Percentiles rank a stretch among this genome's conserved stretches.
Conservation (phyloP, 129 eudicot species). For the Flaveria bidentis region DNA sequence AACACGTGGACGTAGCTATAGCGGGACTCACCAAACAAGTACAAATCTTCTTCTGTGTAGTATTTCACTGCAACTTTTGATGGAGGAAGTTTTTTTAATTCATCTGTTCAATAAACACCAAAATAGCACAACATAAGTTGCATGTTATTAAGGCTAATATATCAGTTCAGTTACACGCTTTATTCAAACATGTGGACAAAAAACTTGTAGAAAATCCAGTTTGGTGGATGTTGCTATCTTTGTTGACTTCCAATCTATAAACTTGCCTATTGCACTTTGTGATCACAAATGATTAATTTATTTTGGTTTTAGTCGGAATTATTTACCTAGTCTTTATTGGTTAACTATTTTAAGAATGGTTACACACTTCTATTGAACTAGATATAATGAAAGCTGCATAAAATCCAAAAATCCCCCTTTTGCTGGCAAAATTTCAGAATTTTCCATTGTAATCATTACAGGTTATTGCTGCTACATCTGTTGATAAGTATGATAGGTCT, state of each 20-base stretch:
- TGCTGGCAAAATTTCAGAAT: background rate
- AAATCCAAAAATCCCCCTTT: background rate
- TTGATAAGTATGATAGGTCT: background rate
- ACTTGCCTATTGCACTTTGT: no score
- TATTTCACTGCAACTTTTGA: slow-evolving; percentile 82
- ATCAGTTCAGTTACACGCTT: background rate
- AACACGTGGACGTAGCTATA: slow-evolving; percentile 4
- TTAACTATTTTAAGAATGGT: background rate
- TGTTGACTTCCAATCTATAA: background rate
- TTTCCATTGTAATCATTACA: background rate
- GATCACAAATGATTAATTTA: background rate
- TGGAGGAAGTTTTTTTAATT: slow-evolving; percentile 71
- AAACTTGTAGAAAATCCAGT: background rate
- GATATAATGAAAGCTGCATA: background rate
- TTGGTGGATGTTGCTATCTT: background rate
- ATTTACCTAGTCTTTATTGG: background rate
- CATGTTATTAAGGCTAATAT: background rate
- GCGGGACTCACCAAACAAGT: slow-evolving; percentile 82
- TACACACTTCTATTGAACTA: background rate
- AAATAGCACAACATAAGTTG: slow-evolving; percentile 8
- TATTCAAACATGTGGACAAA: no score
- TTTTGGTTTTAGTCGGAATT: background rate
- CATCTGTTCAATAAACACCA: slow-evolving; percentile 47
- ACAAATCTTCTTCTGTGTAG: slow-evolving; percentile 83
- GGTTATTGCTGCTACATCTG: background rate